Evolutionary conservation across 257 asterid genomes (phyloP).

Genomic region (Lantana camara): DNA sequence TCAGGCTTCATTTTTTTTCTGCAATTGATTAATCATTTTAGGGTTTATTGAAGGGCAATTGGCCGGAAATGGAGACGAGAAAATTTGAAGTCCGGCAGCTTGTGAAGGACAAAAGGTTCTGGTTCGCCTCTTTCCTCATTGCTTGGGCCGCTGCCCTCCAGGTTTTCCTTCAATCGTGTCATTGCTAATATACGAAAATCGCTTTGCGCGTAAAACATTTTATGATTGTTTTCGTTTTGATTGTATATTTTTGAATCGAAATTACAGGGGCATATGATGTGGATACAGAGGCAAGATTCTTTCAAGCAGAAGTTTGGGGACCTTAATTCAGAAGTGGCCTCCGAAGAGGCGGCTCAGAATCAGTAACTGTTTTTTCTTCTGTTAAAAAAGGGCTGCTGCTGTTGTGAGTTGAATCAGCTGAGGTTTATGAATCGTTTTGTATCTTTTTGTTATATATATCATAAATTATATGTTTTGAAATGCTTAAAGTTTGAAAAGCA

Average conservation of each 20-base stretch:
- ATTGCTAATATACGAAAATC: background rate
- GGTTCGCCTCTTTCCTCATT: conserved; percentile 75
- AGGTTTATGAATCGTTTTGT: background rate
- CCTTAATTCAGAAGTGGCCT: conserved; percentile 31
- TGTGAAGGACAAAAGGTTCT: conserved; percentile 70
- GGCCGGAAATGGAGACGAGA: conserved; percentile 43
- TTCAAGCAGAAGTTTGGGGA: conserved; percentile 76
- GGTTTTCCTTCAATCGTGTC: conserved; percentile 43
- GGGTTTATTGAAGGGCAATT: too few species aligned
- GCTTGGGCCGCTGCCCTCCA: conserved; percentile 90
- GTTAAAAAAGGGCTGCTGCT: background rate
- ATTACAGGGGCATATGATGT: conserved; percentile 86
- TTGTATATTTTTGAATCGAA: background rate
- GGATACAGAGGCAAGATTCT: conserved; percentile 83
- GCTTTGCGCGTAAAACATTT: background rate
- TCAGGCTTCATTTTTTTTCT: background rate
- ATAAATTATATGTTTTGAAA: background rate
- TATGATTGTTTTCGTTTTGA: background rate
- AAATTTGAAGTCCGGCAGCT: conserved; percentile 52
- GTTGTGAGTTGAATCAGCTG: conserved; percentile 4
- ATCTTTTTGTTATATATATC: too few species aligned
- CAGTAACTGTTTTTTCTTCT: conserved; percentile 11
- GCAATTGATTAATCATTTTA: too few species aligned
- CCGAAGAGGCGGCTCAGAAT: conserved; percentile 31
- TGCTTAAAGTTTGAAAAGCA: conserved; percentile 5